Evolutionary conservation across 495 filamentous ascomycete species (phyloP).

Genomic region (Copromyces sp.): DNA sequence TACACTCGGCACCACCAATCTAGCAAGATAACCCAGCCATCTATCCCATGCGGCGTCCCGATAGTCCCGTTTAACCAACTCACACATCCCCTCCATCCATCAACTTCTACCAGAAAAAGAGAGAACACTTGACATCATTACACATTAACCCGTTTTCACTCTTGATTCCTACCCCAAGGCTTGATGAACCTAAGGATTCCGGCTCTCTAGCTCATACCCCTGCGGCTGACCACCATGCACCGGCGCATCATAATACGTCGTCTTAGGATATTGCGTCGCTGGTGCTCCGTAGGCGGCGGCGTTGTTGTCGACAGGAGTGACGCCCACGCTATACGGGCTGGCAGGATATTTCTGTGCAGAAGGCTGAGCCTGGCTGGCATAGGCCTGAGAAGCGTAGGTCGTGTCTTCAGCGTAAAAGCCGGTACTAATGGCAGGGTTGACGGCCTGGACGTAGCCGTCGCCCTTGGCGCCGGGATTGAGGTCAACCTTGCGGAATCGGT

Average conservation of each 20-base stretch:
- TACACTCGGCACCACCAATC: too few species aligned
- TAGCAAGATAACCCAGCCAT: not conserved
- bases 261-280: not conserved
- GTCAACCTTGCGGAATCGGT: conserved; percentile 15
- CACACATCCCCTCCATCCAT: not conserved
- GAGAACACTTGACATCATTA: not conserved
- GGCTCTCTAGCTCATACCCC: not conserved
- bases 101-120: not conserved
- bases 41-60: not conserved
- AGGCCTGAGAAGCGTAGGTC: conserved; percentile 1
- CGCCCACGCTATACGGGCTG: not conserved
- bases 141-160: not conserved
- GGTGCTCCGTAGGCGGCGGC: not conserved
- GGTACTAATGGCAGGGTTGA: conserved; percentile 5
- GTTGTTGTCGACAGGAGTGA: not conserved
- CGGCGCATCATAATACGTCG: not conserved
- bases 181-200: not conserved
- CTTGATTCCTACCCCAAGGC: not conserved
- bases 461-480: not conserved
- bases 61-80: not conserved
- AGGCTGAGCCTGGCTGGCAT: not conserved
- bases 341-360: not conserved
- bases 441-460: conserved; percentile 4
- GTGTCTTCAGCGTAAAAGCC: conserved; percentile 3
- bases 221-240: not conserved